phyloP scores from a whole-genome alignment of 2,329 filamentous ascomycete species.

The Aspergillus nomiae region DNA sequence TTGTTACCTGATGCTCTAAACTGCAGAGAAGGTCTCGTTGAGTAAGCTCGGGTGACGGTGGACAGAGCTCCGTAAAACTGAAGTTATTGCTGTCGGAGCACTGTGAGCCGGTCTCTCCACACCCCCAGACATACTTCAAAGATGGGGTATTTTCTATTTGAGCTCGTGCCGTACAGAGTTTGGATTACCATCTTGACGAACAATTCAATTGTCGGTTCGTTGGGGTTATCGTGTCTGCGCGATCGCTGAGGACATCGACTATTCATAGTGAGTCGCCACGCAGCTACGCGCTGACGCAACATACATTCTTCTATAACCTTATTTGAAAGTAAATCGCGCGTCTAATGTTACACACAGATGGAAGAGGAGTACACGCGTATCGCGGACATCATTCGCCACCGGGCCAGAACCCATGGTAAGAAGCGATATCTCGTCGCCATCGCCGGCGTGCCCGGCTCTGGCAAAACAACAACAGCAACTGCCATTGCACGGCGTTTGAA shows the following conservation, averaged over 20 bases:
- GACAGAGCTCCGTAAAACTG: background rate
- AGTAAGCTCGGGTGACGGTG: constrained; percentile 1
- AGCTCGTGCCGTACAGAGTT: background rate
- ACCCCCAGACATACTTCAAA: background rate
- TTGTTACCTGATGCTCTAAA: background rate
- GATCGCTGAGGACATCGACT: background rate
- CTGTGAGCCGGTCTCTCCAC: constrained; percentile 25
- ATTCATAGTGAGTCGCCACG: background rate
- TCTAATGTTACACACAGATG: constrained; percentile 18
- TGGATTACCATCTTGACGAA: background rate
- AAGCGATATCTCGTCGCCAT: constrained; percentile 29
- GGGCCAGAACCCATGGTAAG: constrained; percentile 19
- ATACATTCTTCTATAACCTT: background rate
- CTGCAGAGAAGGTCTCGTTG: background rate
- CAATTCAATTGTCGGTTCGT: background rate
- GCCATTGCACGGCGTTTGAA: constrained; percentile 32
- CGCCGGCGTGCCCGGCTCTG: constrained; percentile 36
- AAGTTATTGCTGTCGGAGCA: constrained; percentile 25
- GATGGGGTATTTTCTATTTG: background rate
- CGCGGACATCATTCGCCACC: constrained; percentile 19
- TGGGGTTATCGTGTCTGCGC: background rate
- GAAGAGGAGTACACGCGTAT: constrained; percentile 24
- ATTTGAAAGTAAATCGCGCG: background rate
- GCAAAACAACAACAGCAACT: constrained; percentile 37
- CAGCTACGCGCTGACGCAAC: background rate